These are phyloP conservation scores for Russula earlei DNA, from an alignment of 768 basidiomycete genomes.

Conservation along the genomic window DNA sequence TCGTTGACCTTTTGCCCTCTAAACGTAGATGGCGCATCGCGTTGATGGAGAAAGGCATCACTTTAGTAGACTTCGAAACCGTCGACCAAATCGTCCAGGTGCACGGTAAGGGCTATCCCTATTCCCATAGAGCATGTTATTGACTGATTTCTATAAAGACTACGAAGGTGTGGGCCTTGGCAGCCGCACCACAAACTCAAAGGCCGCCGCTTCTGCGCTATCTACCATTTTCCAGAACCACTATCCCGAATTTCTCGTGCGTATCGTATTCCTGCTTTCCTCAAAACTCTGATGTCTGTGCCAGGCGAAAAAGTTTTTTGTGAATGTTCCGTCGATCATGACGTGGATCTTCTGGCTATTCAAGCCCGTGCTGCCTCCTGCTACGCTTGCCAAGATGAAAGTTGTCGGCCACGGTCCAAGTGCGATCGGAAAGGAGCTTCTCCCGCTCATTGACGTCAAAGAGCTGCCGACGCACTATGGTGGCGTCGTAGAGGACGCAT, in stretches of 20 bases:
- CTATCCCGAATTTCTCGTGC: conserved; percentile 71
- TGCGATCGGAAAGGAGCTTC: conserved; percentile 49
- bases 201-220: conserved; percentile 67
- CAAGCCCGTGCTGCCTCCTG: conserved; percentile 61
- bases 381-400: conserved; percentile 73
- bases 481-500: conserved; percentile 51
- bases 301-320: conserved; percentile 68
- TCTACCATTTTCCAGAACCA: conserved; percentile 65
- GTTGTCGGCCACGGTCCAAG: conserved; percentile 61
- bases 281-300: background rate
- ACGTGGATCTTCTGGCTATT: conserved; percentile 82
- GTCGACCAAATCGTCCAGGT: conserved; percentile 30
- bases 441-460: conserved; percentile 43
- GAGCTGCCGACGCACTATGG: conserved; percentile 67
- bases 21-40: conserved; percentile 62
- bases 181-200: conserved; percentile 63
- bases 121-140: background rate
- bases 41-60: conserved; percentile 62
- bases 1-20: background rate
- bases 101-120: conserved; percentile 8
- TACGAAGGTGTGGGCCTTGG: conserved; percentile 63
- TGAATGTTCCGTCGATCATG: conserved; percentile 69
- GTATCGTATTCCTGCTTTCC: conserved; percentile 13
- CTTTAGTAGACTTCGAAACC: conserved; percentile 59
- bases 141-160: conserved; percentile 33